Conservation (phyloP, 2,329 filamentous ascomycete species). For the Hortaea sp. region DNA sequence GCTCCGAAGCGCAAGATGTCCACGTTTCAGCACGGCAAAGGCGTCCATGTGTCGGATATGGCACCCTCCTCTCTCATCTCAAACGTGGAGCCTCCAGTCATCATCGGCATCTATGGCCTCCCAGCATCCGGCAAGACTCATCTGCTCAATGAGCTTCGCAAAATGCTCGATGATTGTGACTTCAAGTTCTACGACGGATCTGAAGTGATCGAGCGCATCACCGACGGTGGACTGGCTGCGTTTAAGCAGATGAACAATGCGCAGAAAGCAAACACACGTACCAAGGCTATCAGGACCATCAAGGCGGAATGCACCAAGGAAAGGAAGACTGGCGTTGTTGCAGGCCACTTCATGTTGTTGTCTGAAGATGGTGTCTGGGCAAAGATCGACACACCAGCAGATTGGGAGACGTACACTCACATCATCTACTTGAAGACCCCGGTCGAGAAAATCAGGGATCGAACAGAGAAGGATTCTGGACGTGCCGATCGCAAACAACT, state of each 20-base stretch:
- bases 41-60: too few relatives aligned
- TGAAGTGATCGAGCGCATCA: slow-evolving; percentile 33
- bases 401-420: slow-evolving; percentile 44
- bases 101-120: slow-evolving; percentile 48
- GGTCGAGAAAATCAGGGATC: slow-evolving; percentile 13
- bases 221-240: slow-evolving; percentile 37
- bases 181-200: slow-evolving; percentile 47
- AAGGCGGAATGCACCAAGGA: slow-evolving; percentile 24
- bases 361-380: slow-evolving; percentile 21
- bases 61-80: too few relatives aligned
- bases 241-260: slow-evolving; percentile 35
- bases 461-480: slow-evolving; percentile 26
- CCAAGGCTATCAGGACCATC: slow-evolving; percentile 39
- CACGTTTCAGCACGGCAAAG: too few relatives aligned
- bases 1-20: too few relatives aligned
- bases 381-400: slow-evolving; percentile 34
- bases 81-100: too few relatives aligned
- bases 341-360: slow-evolving; percentile 50
- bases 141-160: slow-evolving; percentile 33
- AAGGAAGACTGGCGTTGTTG: slow-evolving; percentile 37
- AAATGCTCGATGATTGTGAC: slow-evolving; percentile 21
- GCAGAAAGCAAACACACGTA: slow-evolving; percentile 32
- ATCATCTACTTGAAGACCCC: slow-evolving; percentile 46
- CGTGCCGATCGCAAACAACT: slow-evolving; percentile 22
- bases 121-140: slow-evolving; percentile 45